phyloP scores from a whole-genome alignment of 2,329 filamentous ascomycete species.

The Ceratocystis diversiconidia region DNA sequence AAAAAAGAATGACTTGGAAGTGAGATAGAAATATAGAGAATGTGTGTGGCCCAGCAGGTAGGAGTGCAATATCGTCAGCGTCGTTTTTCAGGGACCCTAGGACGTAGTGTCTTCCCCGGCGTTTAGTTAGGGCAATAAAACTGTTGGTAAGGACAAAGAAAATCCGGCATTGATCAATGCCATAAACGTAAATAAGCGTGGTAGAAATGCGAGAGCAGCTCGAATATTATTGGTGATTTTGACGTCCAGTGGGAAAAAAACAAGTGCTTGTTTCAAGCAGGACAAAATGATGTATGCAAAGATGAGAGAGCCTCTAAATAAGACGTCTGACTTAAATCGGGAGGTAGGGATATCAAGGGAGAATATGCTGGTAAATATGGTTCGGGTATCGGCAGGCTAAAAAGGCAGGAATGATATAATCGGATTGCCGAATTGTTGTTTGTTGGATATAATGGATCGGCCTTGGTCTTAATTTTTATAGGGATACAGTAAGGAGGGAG shows the following conservation, averaged over 20 bases:
- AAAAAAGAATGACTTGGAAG: not conserved
- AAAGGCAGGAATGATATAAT: not conserved
- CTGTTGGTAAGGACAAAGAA: not conserved
- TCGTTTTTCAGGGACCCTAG: constrained; percentile 6
- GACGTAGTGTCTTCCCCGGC: not conserved
- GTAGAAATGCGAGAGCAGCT: not conserved
- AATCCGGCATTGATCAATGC: not conserved
- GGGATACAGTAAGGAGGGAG: not conserved
- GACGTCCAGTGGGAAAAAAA: not conserved
- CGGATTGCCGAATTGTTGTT: not conserved
- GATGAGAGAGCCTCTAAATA: not conserved
- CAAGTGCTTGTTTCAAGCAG: not conserved
- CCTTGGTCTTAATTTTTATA: not conserved
- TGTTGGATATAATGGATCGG: not conserved
- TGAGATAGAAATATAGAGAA: not conserved
- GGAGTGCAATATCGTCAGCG: not conserved
- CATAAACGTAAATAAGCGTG: not conserved
- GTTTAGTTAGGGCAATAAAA: not conserved
- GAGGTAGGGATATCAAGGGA: not conserved
- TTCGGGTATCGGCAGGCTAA: not conserved
- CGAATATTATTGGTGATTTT: not conserved
- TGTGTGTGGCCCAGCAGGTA: not conserved
- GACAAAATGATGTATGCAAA: constrained; percentile 2
- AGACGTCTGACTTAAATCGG: not conserved
- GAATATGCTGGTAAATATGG: not conserved